A percentile compares a stretch with the other conserved stretches of the same genome.
Evolutionary conservation across 1,284 basidiomycete genomes (phyloP).

Genomic region (Sparassis latifolia): DNA sequence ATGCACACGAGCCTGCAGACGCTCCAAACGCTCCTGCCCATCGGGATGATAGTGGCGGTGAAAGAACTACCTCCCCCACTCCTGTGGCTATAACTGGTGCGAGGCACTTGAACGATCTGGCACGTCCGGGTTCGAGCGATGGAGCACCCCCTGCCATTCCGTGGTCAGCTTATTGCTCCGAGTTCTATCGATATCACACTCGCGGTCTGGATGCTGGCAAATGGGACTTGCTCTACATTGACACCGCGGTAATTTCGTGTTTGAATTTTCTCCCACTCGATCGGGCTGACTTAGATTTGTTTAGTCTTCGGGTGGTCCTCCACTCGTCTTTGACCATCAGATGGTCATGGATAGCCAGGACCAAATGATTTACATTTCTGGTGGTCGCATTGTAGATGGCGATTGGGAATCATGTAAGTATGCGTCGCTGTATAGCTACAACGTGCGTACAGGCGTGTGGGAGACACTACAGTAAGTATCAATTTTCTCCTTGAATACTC

Average conservation of each 20-base stretch:
- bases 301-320: slow-evolving; percentile 63
- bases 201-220: slow-evolving; percentile 49
- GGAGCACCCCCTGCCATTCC: neutral
- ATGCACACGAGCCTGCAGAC: slow-evolving; percentile 27
- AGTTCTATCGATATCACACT: slow-evolving; percentile 69
- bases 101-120: neutral
- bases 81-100: neutral
- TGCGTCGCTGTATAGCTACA: slow-evolving; percentile 67
- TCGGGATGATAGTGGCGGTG: neutral
- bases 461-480: slow-evolving; percentile 50
- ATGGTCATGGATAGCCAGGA: slow-evolving; percentile 71
- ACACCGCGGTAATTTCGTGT: slow-evolving; percentile 44
- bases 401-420: slow-evolving; percentile 52
- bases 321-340: slow-evolving; percentile 75
- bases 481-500: neutral
- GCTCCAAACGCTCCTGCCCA: neutral
- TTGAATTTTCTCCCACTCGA: too few relatives aligned
- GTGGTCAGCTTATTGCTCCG: slow-evolving; percentile 38
- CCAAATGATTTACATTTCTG: slow-evolving; percentile 73
- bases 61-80: neutral
- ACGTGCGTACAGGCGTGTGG: slow-evolving; percentile 58
- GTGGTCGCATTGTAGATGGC: slow-evolving; percentile 67
- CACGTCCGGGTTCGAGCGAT: neutral
- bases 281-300: neutral
- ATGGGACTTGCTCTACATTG: slow-evolving; percentile 61